phyloP scores from a whole-genome alignment of 2,329 filamentous ascomycete genomes.

The Fusarium pseudograminearum region DNA sequence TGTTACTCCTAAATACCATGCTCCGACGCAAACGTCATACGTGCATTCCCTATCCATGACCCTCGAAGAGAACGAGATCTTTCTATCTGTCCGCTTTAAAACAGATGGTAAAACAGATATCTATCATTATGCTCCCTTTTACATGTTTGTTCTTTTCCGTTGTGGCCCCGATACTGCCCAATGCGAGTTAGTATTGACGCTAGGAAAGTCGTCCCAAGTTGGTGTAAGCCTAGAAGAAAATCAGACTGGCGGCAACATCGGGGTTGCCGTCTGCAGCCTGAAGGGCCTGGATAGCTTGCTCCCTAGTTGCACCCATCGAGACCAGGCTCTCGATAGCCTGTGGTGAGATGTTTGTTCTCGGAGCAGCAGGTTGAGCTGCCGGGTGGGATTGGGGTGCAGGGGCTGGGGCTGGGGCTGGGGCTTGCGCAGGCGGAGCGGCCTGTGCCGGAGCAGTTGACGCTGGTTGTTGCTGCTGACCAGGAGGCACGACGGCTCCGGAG shows the following conservation, averaged over 20 bases:
- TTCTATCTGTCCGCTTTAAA: conserved; percentile 40
- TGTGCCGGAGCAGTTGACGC: conserved; percentile 32
- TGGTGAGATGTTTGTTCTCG: conserved; percentile 59
- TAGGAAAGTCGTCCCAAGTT: conserved; percentile 11
- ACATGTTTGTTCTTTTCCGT: conserved; percentile 32
- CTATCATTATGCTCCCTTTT: conserved; percentile 41
- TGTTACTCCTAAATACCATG: conserved; percentile 30
- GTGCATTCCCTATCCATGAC: conserved; percentile 22
- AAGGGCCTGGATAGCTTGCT: conserved; percentile 82
- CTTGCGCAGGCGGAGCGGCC: conserved; percentile 45
- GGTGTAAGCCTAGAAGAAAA: conserved; percentile 63
- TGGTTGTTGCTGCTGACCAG: conserved; percentile 36
- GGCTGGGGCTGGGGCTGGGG: conserved; percentile 46
- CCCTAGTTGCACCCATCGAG: conserved; percentile 79
- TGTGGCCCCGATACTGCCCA: conserved; percentile 15
- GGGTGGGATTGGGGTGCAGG: conserved; percentile 46
- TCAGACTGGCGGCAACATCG: conserved; percentile 85
- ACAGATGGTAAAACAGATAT: conserved; percentile 24
- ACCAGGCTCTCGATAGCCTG: conserved; percentile 81
- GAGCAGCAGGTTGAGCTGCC: conserved; percentile 47
- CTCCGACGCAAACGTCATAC: conserved; percentile 16
- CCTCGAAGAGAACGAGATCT: conserved; percentile 30
- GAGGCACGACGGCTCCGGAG: conserved; percentile 76
- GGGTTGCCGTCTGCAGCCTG: conserved; percentile 87
- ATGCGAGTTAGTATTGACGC: conserved; percentile 26